Conservation (phyloP, 1,139 yeast genomes). For the Arxiozyma telluris region DNA sequence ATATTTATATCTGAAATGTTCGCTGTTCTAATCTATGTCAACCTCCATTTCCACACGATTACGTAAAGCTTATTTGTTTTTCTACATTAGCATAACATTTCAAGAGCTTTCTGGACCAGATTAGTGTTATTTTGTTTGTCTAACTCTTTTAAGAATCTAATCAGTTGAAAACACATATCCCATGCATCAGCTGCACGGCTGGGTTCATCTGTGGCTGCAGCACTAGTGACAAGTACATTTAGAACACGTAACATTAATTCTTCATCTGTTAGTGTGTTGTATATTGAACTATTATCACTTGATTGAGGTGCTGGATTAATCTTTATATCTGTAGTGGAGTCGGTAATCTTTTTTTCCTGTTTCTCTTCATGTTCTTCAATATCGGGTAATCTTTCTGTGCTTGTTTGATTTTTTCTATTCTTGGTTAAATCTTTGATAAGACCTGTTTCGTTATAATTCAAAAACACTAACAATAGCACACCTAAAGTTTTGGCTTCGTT, state of each 20-base stretch:
- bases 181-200: conserved; percentile 36
- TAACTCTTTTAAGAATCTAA: conserved; percentile 39
- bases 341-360: conserved; percentile 3
- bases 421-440: conserved; percentile 13
- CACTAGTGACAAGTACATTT: conserved; percentile 32
- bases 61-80: no score
- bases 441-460: conserved; percentile 34
- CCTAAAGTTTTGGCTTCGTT: conserved; percentile 40
- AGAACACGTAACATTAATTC: conserved; percentile 35
- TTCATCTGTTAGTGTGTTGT: conserved; percentile 29
- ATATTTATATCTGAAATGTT: no score
- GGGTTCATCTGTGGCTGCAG: conserved; percentile 26
- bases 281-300: conserved; percentile 4
- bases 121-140: conserved; percentile 30
- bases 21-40: neutral
- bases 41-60: neutral
- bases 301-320: conserved; percentile 7
- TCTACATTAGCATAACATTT: conserved; percentile 8
- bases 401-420: conserved; percentile 4
- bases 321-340: conserved; percentile 11
- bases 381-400: conserved; percentile 15
- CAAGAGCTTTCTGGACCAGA: conserved; percentile 21
- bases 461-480: conserved; percentile 38
- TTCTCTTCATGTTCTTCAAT: conserved; percentile 7
- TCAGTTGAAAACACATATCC: conserved; percentile 42